Evolutionary conservation across 345 rosid genomes (phyloP), one percentile per base, ranked within the genome.

Genomic region (Citrus medica): DNA sequence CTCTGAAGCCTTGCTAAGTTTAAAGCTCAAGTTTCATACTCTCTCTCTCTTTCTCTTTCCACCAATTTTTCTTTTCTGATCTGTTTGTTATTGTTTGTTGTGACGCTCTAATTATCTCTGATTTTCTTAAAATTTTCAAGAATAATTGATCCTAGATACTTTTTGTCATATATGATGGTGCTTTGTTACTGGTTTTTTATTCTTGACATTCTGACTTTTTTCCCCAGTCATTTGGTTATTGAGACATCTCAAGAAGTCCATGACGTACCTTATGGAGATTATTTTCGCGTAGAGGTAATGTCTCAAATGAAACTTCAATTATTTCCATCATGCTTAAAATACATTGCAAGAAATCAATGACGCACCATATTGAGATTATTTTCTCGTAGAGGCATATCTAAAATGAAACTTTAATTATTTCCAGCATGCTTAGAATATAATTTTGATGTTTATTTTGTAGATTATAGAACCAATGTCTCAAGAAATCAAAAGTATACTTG

Each of bases 201-300:
- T 70, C 27, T 40, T 69, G 42, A 77, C 83, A 55, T 69, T 64
- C 30, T 79, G 73, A 73, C 72, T 67, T 85, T 76, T 75, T 83
- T 68, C 83, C 60, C 74, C 86, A 94, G 99, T 80, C 92, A 90
- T 84, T 80, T 94, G 87, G 91, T 94, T 71, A 75, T 96, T 73
- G 92, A 94, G 88, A 89, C 92, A 79, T 90, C 98, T 67, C 97
- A 96, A 85, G 95, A 89, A 84, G 83, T 96, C 83, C 90, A 32
- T 62, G 97, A 96, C 35, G 97, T 94, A 38, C 97, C 94, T 60
- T 92, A 87, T 81, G 99, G 91, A 81, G 99, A 96, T 89, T 88
- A 90, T 83, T 96, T 96, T 81, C 84, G 80, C 1, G 97, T 96
- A 58, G 90, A 96, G 99, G 99, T 96, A 94, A 35, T 74, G n/a